These are phyloP conservation scores for Actinomortierella wolfii DNA, from an alignment of 371 early-diverging fungal species.

Conservation along the genomic window DNA sequence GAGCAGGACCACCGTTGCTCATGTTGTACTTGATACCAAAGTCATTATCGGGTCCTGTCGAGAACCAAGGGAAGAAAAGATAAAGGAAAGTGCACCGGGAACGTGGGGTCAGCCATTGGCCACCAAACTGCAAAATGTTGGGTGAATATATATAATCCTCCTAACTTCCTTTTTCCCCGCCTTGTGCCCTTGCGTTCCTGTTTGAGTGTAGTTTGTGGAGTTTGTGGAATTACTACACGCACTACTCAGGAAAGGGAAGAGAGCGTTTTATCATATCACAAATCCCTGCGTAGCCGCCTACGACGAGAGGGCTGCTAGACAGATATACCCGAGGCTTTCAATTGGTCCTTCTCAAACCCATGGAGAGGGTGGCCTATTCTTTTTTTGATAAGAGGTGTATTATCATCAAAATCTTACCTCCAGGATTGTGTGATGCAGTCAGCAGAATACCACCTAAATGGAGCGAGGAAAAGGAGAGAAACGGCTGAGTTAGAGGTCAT, in stretches of 20 bases:
- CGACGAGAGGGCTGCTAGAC: too few species aligned
- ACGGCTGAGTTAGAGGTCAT: too few species aligned
- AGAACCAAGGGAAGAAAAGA: neutral
- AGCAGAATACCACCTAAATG: conserved; percentile 85
- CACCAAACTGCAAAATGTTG: neutral
- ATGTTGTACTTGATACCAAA: conserved; percentile 99
- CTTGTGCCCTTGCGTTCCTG: too few species aligned
- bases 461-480: neutral
- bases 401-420: conserved; percentile 55
- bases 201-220: too few species aligned
- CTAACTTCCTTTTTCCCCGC: too few species aligned
- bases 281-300: too few species aligned
- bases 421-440: conserved; percentile 98
- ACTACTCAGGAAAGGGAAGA: too few species aligned
- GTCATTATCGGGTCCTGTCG: conserved; percentile 86
- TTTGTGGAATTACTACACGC: too few species aligned
- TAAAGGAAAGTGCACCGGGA: neutral
- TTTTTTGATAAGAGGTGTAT: neutral
- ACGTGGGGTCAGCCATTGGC: neutral
- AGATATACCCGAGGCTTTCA: neutral
- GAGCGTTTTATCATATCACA: too few species aligned
- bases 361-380: too few species aligned
- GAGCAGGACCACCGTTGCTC: conserved; percentile 96
- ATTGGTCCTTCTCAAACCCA: conserved; percentile 6
- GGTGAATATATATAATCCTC: neutral